Conservation (phyloP, 257 asterid genomes). For the Primulina tabacum region DNA sequence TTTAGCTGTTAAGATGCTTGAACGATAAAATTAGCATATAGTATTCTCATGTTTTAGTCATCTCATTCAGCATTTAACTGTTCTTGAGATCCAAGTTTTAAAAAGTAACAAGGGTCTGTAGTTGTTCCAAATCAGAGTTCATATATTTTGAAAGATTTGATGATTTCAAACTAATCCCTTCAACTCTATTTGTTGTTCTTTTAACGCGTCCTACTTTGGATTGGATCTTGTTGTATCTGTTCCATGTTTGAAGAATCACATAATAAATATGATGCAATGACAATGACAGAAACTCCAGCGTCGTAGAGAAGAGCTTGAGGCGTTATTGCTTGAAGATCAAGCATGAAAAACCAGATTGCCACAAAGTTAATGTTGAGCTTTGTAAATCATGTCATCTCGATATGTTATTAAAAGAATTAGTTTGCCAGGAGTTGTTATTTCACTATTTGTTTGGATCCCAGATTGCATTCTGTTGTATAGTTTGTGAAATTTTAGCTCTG, state of each 20-base stretch:
- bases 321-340: constrained; percentile 44
- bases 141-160: too few relatives aligned
- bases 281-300: constrained; percentile 71
- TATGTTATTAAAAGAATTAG: neutral
- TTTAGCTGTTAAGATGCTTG: constrained; percentile 3
- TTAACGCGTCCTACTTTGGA: neutral
- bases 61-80: constrained; percentile 3
- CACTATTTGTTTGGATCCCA: neutral
- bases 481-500: neutral
- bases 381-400: neutral
- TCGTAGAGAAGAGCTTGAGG: constrained; percentile 83
- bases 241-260: constrained; percentile 1
- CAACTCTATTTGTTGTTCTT: neutral
- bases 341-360: constrained; percentile 32
- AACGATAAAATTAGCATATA: neutral
- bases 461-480: constrained; percentile 13
- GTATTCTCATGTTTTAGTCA: neutral
- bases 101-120: neutral
- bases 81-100: neutral
- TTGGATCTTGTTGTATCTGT: constrained; percentile 3
- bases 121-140: too few relatives aligned
- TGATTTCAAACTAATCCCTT: too few relatives aligned
- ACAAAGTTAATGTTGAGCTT: neutral
- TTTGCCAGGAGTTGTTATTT: neutral
- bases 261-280: neutral